Conservation (phyloP, 192 early-diverging fungal species). For the Coemansia sp. region DNA sequence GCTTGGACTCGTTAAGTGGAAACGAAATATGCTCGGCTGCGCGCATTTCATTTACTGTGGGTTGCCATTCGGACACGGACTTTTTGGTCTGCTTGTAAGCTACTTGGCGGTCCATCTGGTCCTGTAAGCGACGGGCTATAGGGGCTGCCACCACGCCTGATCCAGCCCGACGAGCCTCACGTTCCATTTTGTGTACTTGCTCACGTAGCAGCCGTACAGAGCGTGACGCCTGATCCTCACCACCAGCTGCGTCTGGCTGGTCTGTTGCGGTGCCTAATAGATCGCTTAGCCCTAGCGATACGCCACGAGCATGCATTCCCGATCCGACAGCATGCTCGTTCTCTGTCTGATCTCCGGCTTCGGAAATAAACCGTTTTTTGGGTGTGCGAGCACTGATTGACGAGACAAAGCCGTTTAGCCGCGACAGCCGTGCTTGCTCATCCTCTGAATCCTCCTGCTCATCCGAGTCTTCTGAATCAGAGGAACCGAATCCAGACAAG, state of each 20-base stretch:
- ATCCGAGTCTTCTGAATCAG: constrained; percentile 45
- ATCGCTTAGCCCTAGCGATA: constrained; percentile 72
- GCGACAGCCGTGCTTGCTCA: constrained; percentile 34
- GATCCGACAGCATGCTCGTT: constrained; percentile 43
- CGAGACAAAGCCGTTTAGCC: constrained; percentile 56
- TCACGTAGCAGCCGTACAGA: constrained; percentile 35
- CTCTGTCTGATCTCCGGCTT: constrained; percentile 29
- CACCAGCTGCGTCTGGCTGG: constrained; percentile 49
- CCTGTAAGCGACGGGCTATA: constrained; percentile 77
- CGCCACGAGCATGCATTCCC: constrained; percentile 45
- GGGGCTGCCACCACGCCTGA: constrained; percentile 66
- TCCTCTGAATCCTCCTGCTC: constrained; percentile 37
- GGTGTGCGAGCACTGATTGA: constrained; percentile 69
- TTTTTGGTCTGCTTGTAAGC: constrained; percentile 83
- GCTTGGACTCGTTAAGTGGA: constrained; percentile 21
- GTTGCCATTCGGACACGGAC: constrained; percentile 80
- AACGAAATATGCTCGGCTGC: constrained; percentile 82
- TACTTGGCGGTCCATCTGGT: constrained; percentile 78
- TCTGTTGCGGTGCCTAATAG: constrained; percentile 68
- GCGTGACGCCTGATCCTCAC: constrained; percentile 35
- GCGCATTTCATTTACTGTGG: constrained; percentile 77
- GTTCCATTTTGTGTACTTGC: constrained; percentile 33
- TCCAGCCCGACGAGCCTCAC: constrained; percentile 29
- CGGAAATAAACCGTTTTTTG: constrained; percentile 53
- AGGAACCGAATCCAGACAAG: constrained; percentile 17